A percentile compares a stretch with the other conserved stretches of the same genome.
Evolutionary conservation across 306 rosid species (phyloP).

Genomic region (Trifolium subterraneum): DNA sequence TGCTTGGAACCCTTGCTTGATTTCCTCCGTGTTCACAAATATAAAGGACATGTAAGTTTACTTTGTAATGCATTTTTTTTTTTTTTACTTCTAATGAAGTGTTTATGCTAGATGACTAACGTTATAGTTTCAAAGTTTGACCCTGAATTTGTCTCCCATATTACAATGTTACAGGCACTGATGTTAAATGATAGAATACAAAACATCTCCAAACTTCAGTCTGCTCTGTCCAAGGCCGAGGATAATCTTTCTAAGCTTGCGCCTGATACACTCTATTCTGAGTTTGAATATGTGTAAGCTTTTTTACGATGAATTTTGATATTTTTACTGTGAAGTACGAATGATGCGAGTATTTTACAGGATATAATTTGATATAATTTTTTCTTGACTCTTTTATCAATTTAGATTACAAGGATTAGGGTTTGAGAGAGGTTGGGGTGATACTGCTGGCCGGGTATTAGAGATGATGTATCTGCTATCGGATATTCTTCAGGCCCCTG

Average conservation of each 20-base stretch:
- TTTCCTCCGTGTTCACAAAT: slow-evolving; percentile 84
- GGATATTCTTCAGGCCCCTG: slow-evolving; percentile 95
- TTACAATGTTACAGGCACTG: slow-evolving; percentile 61
- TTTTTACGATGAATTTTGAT: slow-evolving; percentile 6
- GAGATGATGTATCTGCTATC: slow-evolving; percentile 81
- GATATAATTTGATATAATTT: background rate
- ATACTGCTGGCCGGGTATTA: slow-evolving; percentile 66
- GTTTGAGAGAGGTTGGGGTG: slow-evolving; percentile 96
- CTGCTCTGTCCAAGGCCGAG: slow-evolving; percentile 79
- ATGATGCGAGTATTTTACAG: slow-evolving; percentile 12
- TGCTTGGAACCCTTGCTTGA: slow-evolving; percentile 81
- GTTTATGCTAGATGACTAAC: slow-evolving; percentile 8
- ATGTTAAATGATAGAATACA: slow-evolving; percentile 82
- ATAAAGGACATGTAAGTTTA: slow-evolving; percentile 75
- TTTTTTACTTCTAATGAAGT: slow-evolving; percentile 8
- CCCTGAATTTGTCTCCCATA: background rate
- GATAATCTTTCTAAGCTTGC: slow-evolving; percentile 71
- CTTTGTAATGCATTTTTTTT: slow-evolving; percentile 6
- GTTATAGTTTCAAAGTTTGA: background rate
- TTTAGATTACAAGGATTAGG: slow-evolving; percentile 90
- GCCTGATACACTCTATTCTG: slow-evolving; percentile 60
- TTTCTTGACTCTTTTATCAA: slow-evolving; percentile 18
- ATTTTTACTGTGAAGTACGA: slow-evolving; percentile 15
- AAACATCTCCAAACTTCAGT: slow-evolving; percentile 70
- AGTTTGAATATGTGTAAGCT: slow-evolving; percentile 81